Base-by-base conservation (phyloP, 164 flowering plant genomes). In the Malania oleifera region DNA sequence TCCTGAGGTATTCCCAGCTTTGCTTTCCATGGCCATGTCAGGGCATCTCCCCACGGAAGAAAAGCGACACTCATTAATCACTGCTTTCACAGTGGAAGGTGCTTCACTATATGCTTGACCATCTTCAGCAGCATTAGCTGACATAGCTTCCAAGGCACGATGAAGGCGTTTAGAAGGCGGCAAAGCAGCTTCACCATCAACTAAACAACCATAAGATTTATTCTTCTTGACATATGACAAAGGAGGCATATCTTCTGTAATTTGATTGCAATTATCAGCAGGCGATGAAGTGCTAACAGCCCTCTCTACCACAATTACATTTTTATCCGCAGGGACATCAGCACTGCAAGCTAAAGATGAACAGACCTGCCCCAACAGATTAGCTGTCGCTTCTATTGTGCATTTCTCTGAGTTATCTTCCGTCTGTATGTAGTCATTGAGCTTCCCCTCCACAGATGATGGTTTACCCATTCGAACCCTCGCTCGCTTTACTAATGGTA, bases 91-190 rank as follows among this genome's bases (percentile, higher is more conserved):
- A 14, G 61, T 17, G 9, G 58, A 48, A 18, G 66, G 67, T 20
- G 22, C 64, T 43, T 73, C 78, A 63, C 19, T 49, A 62, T 54
- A 46, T 34, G 64, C 37, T 67, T 74, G 70, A 64, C 54, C 71
- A 68, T 80, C 85, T 72, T 82, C 96, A 64, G 82, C 89, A 37
- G 75, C 91, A 85, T 84, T 81, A 41, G 89, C 96, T 54, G 93
- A 85, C 97, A 86, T 91, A 2, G 96, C 96, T 68, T 88, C 95
- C 31, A 88, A 58, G 53, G 99, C 97, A 51, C 95, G 87, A 71
- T 90, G 87, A 37, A 93, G 82, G 34, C 95, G 86, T 68, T 90
- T 90, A 20, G 95, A 90, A 20, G 95, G 97, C 41, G 96, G 99
- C 54, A 90, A 74, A 68, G 82, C 91, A 72, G 93, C 85, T 77